A percentile compares a stretch with the other conserved stretches of the same genome.
Conservation (phyloP, 2,329 filamentous ascomycete genomes). For the Alternaria conjuncta region DNA sequence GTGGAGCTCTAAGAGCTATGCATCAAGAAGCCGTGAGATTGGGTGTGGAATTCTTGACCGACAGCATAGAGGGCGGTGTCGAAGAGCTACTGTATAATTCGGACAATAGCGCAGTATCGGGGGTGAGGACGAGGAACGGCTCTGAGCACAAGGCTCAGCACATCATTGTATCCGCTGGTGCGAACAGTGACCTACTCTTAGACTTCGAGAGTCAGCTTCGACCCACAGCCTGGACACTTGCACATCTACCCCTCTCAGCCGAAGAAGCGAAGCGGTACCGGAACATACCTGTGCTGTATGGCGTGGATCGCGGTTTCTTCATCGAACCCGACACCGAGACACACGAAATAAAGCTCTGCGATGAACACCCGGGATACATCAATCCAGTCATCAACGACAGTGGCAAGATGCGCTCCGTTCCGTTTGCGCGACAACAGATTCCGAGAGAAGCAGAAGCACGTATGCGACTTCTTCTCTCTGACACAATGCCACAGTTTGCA, state of each 20-base stretch:
- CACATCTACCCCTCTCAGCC: constrained; percentile 57
- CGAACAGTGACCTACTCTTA: constrained; percentile 55
- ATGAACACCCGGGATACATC: constrained; percentile 64
- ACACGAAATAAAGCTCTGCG: constrained; percentile 58
- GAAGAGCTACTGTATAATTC: constrained; percentile 43
- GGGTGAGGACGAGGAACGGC: constrained; percentile 54
- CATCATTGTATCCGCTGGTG: constrained; percentile 59
- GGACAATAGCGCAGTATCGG: constrained; percentile 47
- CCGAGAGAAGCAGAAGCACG: constrained; percentile 57
- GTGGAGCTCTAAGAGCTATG: constrained; percentile 56
- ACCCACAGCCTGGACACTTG: constrained; percentile 63
- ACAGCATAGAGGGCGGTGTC: constrained; percentile 48
- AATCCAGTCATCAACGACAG: constrained; percentile 48
- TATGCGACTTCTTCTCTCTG: constrained; percentile 56
- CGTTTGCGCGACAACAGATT: constrained; percentile 54
- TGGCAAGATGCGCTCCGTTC: constrained; percentile 44
- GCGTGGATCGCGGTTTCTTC: constrained; percentile 59
- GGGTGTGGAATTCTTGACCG: constrained; percentile 57
- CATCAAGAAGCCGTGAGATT: constrained; percentile 54
- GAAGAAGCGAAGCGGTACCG: constrained; percentile 56
- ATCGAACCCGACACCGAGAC: constrained; percentile 56
- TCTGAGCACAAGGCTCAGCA: constrained; percentile 50
- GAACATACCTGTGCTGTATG: constrained; percentile 58
- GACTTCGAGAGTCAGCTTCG: constrained; percentile 60
- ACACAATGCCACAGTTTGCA: constrained; percentile 62